Evolutionary conservation across 768 basidiomycete species (phyloP).

Genomic region (Boletus reticuloceps): DNA sequence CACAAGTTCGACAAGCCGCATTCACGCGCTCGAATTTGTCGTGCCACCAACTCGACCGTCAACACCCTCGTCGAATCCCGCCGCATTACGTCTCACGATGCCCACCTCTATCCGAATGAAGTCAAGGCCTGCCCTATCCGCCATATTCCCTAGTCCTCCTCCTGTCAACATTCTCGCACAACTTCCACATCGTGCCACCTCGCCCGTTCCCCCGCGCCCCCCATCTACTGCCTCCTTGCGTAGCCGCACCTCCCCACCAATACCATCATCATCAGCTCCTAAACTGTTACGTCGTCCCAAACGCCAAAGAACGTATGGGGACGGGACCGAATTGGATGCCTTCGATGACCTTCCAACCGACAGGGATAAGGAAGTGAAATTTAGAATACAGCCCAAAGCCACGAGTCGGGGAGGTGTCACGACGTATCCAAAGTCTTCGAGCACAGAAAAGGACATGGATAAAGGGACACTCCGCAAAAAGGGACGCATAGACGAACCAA

Average conservation of each 20-base stretch:
- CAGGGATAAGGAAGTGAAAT: conserved; percentile 75
- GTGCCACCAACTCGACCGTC: conserved; percentile 77
- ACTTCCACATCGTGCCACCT: conserved; percentile 46
- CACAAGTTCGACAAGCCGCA: conserved; percentile 62
- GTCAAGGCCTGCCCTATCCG: conserved; percentile 70
- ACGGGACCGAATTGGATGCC: conserved; percentile 86
- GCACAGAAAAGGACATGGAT: conserved; percentile 39
- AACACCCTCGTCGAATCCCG: conserved; percentile 76
- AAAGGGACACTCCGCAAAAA: conserved; percentile 62
- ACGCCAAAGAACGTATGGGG: conserved; percentile 72
- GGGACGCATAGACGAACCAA: conserved; percentile 45
- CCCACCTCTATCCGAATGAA: conserved; percentile 78
- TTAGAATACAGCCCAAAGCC: conserved; percentile 71
- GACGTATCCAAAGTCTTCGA: conserved; percentile 41
- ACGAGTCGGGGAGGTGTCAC: conserved; percentile 55
- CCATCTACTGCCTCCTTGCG: conserved; percentile 53
- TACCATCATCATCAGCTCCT: conserved; percentile 48
- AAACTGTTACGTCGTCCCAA: conserved; percentile 77
- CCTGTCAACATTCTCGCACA: conserved; percentile 27
- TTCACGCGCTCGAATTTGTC: conserved; percentile 56
- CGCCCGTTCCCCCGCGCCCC: conserved; percentile 59
- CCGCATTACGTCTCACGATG: conserved; percentile 81
- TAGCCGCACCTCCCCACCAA: conserved; percentile 32
- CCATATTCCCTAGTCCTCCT: conserved; percentile 59
- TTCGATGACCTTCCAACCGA: conserved; percentile 88